Percentiles rank a stretch among this genome's conserved stretches.
These are phyloP conservation scores for Saitozyma podzolica DNA, from an alignment of 768 basidiomycete species.

Conservation along the genomic window DNA sequence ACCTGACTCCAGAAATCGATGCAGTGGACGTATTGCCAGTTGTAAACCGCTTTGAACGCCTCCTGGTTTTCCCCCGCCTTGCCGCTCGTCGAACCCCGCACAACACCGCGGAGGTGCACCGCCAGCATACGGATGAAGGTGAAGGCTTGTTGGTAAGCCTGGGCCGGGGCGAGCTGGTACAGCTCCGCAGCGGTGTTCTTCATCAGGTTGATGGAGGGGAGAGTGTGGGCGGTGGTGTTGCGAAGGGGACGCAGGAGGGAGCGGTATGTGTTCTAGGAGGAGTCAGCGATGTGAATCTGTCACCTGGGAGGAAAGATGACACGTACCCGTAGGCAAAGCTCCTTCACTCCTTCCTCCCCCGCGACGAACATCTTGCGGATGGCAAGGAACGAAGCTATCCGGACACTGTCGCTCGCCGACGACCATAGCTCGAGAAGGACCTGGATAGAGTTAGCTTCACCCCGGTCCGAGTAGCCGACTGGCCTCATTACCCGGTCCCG, in stretches of 20 bases:
- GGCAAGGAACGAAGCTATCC: slow-evolving; percentile 82
- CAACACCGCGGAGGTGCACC: slow-evolving; percentile 69
- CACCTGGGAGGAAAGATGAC: neutral
- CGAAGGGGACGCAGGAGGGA: slow-evolving; percentile 78
- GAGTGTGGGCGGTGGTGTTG: slow-evolving; percentile 77
- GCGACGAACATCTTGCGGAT: slow-evolving; percentile 75
- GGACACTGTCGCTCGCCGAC: slow-evolving; percentile 71
- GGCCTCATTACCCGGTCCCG: neutral
- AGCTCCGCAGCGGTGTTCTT: slow-evolving; percentile 95
- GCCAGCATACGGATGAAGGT: slow-evolving; percentile 93
- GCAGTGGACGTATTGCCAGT: slow-evolving; percentile 96
- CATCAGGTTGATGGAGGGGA: slow-evolving; percentile 92
- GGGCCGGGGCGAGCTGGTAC: slow-evolving; percentile 65
- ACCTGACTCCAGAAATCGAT: slow-evolving; percentile 96
- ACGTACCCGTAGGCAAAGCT: slow-evolving; percentile 79
- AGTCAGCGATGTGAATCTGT: slow-evolving; percentile 1
- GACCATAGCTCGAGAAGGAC: slow-evolving; percentile 84
- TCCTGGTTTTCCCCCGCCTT: slow-evolving; percentile 60
- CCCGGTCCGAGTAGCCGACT: too few relatives aligned
- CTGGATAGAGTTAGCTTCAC: slow-evolving; percentile 53
- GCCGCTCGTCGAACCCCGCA: slow-evolving; percentile 32
- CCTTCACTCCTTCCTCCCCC: slow-evolving; percentile 75
- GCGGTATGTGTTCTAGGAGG: slow-evolving; percentile 75
- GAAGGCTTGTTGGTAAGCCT: slow-evolving; percentile 86
- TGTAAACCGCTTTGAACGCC: slow-evolving; percentile 90